Evolutionary conservation across 768 basidiomycete species (phyloP), one percentile per base, ranked within the genome.

Genomic region (Asterophora parasitica): DNA sequence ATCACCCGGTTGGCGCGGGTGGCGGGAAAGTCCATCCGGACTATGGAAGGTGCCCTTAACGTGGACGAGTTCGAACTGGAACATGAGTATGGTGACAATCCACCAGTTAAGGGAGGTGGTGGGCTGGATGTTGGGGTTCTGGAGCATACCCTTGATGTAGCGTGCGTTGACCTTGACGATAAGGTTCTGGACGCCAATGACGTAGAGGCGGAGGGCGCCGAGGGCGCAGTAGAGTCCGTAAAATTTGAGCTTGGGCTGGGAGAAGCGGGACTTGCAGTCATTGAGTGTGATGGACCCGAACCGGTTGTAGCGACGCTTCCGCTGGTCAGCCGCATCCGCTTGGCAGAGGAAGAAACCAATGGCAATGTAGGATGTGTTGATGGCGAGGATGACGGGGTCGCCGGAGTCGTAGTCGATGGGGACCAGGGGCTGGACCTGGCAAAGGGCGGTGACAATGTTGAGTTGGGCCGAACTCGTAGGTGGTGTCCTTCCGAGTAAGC

Each of bases 391-490:
- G n/a, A n/a, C n/a, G n/a, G n/a, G n/a, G n/a, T n/a, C n/a, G n/a
- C n/a, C n/a, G n/a, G n/a, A n/a, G n/a, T n/a, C n/a, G n/a, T n/a
- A n/a, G n/a, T n/a, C n/a, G n/a, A n/a, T n/a, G n/a, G n/a, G n/a
- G n/a, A n/a, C 12, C 43, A 34, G 6, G 41, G 41, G 13, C 15
- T 16, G 6, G 28, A 30, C 10, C 6, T 30, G 6, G 28, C 28
- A 5, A 5, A 5, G 28, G 5, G 28, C 28, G 5, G 28, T 10
- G 28, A 30, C 28, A 5, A 5, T 5, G 28, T 30, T 10, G 28
- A 10, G 28, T 30, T n/a, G 57, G 40, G 8, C 50, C 56, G 61
- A 65, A 76, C 5, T 45, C 42, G 47, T 71, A 73, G 4, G 60
- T 54, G 0, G 10, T 17, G 10, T 54, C 58, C 19, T 65, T 63